These are phyloP conservation scores for Trichoderma pleuroti DNA, from an alignment of 2,329 filamentous ascomycete genomes.

Conservation along the genomic window DNA sequence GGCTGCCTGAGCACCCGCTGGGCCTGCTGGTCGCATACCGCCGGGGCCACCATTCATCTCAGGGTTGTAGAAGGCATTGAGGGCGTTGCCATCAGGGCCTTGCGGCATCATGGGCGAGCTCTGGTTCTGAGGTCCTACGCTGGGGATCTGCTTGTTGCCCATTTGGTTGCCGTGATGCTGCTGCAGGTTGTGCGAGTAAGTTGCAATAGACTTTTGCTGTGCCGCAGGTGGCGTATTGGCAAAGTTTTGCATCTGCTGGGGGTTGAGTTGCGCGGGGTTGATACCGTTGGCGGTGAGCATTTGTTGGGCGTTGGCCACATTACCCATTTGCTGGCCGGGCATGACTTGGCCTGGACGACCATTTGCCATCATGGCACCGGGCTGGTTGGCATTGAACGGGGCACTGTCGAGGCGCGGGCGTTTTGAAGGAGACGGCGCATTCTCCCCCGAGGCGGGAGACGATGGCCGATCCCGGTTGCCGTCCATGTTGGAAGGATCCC, in stretches of 20 bases:
- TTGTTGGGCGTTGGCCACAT: conserved; percentile 49
- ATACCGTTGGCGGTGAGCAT: conserved; percentile 68
- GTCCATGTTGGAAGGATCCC: conserved; percentile 83
- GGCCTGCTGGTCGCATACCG: conserved; percentile 54
- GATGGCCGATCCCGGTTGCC: conserved; percentile 75
- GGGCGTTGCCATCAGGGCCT: conserved; percentile 60
- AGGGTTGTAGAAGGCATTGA: conserved; percentile 61
- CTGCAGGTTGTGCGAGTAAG: conserved; percentile 80
- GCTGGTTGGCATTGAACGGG: conserved; percentile 68
- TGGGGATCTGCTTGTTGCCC: conserved; percentile 73
- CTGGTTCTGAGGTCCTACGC: conserved; percentile 68
- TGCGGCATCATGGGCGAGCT: conserved; percentile 78
- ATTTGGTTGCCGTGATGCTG: conserved; percentile 79
- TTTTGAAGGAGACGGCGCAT: conserved; percentile 89
- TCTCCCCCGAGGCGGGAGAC: conserved; percentile 79
- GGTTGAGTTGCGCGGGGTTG: conserved; percentile 68
- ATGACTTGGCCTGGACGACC: conserved; percentile 68
- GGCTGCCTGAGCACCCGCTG: conserved; percentile 31
- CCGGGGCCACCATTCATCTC: conserved; percentile 55
- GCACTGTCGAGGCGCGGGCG: conserved; percentile 72
- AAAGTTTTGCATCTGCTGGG: conserved; percentile 69
- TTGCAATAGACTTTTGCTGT: conserved; percentile 80
- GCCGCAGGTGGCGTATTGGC: conserved; percentile 53
- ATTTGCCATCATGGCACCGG: conserved; percentile 65
- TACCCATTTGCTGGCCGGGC: conserved; percentile 65